Evolutionary conservation across 1,284 basidiomycete species (phyloP).

Genomic region (Austropuccinia psidii): DNA sequence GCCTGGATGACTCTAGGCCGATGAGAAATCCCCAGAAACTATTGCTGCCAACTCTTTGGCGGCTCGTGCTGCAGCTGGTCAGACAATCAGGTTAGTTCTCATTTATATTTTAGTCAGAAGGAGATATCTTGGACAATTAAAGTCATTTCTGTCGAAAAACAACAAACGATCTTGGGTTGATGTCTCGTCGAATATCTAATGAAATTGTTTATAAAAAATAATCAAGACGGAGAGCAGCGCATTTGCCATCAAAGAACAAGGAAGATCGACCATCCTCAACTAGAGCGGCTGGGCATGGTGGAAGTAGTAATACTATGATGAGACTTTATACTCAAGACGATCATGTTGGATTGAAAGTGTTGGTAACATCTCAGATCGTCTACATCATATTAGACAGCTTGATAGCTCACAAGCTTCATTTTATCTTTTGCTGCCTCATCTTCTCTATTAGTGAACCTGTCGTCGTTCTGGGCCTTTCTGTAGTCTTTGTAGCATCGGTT

Average conservation of each 20-base stretch:
- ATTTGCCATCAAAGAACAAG: slow-evolving; percentile 41
- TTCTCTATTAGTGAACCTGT: slow-evolving; percentile 17
- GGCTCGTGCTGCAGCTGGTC: slow-evolving; percentile 31
- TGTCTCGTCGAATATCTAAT: no score
- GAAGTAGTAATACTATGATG: slow-evolving; percentile 48
- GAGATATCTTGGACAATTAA: not conserved
- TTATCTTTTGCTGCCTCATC: not conserved
- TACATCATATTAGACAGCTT: not conserved
- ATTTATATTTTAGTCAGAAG: not conserved
- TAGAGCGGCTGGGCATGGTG: slow-evolving; percentile 47
- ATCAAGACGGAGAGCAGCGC: slow-evolving; percentile 42
- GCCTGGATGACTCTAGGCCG: no score
- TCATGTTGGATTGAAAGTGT: slow-evolving; percentile 47
- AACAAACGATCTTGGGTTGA: no score
- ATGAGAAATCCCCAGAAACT: slow-evolving; percentile 23
- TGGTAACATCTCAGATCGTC: slow-evolving; percentile 16
- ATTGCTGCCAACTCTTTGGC: slow-evolving; percentile 32
- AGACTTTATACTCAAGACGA: slow-evolving; percentile 47
- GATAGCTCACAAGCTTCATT: not conserved
- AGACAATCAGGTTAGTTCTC: slow-evolving; percentile 19
- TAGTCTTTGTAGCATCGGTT: slow-evolving; percentile 33
- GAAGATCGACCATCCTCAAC: slow-evolving; percentile 45
- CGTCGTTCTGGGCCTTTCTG: slow-evolving; percentile 33
- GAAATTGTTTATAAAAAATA: no score
- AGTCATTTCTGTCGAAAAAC: no score